A percentile compares a stretch with the other conserved stretches of the same genome.
phyloP scores from a whole-genome alignment of 257 asterid species.

The Catharanthus roseus region DNA sequence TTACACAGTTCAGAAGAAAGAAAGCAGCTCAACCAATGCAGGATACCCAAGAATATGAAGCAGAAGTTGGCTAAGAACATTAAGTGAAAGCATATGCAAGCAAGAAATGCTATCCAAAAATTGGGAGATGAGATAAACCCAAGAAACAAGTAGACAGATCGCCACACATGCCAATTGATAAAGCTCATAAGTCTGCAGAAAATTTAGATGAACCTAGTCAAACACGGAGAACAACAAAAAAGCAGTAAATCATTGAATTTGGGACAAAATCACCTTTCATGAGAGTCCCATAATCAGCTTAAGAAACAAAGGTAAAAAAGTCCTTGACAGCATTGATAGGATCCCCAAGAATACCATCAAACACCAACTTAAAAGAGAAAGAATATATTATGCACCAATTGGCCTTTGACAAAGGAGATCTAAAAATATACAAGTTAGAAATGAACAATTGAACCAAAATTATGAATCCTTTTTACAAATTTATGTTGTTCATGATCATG shows the following conservation, averaged over 20 bases:
- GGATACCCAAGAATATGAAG: neutral
- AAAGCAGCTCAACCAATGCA: neutral
- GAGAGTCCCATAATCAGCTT: constrained; percentile 78
- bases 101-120: constrained; percentile 17
- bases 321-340: constrained; percentile 51
- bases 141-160: constrained; percentile 82
- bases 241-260: constrained; percentile 21
- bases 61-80: neutral
- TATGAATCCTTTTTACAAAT: neutral
- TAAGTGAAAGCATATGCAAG: constrained; percentile 7
- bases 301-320: constrained; percentile 66
- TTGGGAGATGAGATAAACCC: constrained; percentile 53
- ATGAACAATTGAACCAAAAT: neutral
- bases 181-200: constrained; percentile 81
- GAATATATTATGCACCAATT: neutral
- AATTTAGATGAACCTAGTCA: constrained; percentile 28
- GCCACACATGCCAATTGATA: constrained; percentile 83
- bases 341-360: constrained; percentile 44
- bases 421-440: neutral
- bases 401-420: neutral
- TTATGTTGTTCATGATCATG: neutral
- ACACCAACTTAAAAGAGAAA: constrained; percentile 49
- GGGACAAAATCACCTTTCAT: constrained; percentile 47
- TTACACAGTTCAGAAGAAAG: neutral
- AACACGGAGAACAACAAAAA: constrained; percentile 18